Conservation (phyloP, 352 stramenopile species). For the Pseudoperonospora humuli region DNA sequence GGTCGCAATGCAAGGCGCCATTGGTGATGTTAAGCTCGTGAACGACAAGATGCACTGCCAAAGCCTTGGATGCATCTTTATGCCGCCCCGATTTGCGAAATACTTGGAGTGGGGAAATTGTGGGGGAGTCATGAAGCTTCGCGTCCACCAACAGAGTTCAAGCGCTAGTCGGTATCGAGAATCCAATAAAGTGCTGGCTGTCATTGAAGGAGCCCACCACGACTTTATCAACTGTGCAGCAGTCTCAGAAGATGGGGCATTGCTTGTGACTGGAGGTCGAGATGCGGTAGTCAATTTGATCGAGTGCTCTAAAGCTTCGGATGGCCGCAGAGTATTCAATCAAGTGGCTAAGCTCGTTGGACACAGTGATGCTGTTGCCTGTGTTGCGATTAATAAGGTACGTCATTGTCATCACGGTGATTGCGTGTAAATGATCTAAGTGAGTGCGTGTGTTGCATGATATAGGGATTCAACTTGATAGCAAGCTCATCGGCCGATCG, state of each 20-base stretch:
- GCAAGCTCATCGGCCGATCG: slow-evolving; percentile 50
- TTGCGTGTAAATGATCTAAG: not conserved
- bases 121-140: slow-evolving; percentile 57
- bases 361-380: slow-evolving; percentile 49
- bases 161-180: slow-evolving; percentile 40
- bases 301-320: slow-evolving; percentile 43
- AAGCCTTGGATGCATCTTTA: slow-evolving; percentile 35
- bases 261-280: slow-evolving; percentile 56
- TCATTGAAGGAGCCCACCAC: slow-evolving; percentile 61
- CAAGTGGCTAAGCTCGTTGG: slow-evolving; percentile 62
- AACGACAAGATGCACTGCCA: slow-evolving; percentile 62
- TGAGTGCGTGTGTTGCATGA: not conserved
- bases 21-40: slow-evolving; percentile 49
- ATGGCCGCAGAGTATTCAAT: slow-evolving; percentile 55
- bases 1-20: slow-evolving; percentile 20
- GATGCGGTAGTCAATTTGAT: slow-evolving; percentile 70
- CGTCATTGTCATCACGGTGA: not conserved
- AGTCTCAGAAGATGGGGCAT: slow-evolving; percentile 48
- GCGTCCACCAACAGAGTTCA: slow-evolving; percentile 33
- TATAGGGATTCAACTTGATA: slow-evolving; percentile 58
- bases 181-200: slow-evolving; percentile 49
- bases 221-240: slow-evolving; percentile 44
- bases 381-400: slow-evolving; percentile 65
- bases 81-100: slow-evolving; percentile 64
- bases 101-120: slow-evolving; percentile 55